phyloP scores from a whole-genome alignment of 768 basidiomycete species.

The Sarcodon aspratus region DNA sequence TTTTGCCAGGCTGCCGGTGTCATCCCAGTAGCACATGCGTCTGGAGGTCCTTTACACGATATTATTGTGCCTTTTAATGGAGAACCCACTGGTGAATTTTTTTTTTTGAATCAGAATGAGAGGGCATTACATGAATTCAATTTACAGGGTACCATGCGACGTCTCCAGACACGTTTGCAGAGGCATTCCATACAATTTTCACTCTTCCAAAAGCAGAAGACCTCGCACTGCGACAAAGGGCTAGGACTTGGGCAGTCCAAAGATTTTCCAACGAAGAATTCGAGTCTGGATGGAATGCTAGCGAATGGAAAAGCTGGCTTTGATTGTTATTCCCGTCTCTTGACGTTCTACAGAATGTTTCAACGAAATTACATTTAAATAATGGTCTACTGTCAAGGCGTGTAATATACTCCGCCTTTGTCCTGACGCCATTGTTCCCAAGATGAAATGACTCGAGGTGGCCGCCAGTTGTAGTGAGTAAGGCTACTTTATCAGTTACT shows the following conservation, averaged over 20 bases:
- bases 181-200: slow-evolving; percentile 51
- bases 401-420: too few species aligned
- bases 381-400: too few species aligned
- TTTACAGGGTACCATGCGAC: slow-evolving; percentile 69
- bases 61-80: slow-evolving; percentile 78
- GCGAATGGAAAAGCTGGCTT: slow-evolving; percentile 39
- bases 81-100: slow-evolving; percentile 46
- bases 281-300: slow-evolving; percentile 59
- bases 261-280: slow-evolving; percentile 74
- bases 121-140: neutral
- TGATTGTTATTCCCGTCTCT: neutral
- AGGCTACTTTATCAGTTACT: too few species aligned
- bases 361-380: neutral
- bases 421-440: too few species aligned
- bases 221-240: slow-evolving; percentile 52
- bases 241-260: slow-evolving; percentile 58
- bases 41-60: slow-evolving; percentile 85
- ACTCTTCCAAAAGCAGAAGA: slow-evolving; percentile 43
- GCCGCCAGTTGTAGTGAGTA: too few species aligned
- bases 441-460: too few species aligned
- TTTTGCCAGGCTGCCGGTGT: slow-evolving; percentile 75
- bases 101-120: neutral
- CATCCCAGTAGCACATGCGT: slow-evolving; percentile 86
- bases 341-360: neutral
- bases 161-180: slow-evolving; percentile 52